Evolutionary conservation across 139 green algal genomes (phyloP), one percentile per base, ranked within the genome.

Genomic region (Yamagishiella unicocca): DNA sequence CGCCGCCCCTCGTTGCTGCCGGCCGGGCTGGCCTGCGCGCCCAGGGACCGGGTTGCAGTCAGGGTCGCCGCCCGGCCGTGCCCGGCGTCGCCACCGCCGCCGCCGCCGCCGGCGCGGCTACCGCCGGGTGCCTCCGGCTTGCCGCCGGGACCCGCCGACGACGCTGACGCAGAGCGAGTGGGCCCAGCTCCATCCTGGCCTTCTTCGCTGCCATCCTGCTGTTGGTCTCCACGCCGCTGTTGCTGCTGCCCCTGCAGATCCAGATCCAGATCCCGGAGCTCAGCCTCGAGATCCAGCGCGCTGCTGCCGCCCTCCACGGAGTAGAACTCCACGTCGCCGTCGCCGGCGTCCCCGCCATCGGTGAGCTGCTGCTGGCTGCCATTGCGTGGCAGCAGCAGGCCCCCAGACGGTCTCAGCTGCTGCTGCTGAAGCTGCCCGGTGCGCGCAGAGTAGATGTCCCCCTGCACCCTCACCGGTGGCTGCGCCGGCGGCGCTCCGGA

Each of bases 281-380:
- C 12, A 19, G 27, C 21, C 35, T 83, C 53, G 6, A 46, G 25
- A 58, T 87, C 66, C 53, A 83, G 19, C 4, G 25, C 35, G 38
- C 71, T 73, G 35, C 71, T 87, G 31, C 87, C 71, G 29, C 89
- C 89, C 5, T 79, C 89, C 2, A 92, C 75, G 1, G 89, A 92
- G 45, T 64, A 92, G 54, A 92, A 92, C 70, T 92, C 89, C 0
- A 80, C 89, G 37, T 92, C 89, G 2, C 1, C 67, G 17, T 79
- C 81, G 25, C 24, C 79, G 37, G 17, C 77, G 17, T 37, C 79
- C 21, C 33, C 58, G 77, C 61, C 78, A 31, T 55, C 42, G 3
- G 14, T 46, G 8, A 77, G 77, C 55, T 84, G 77, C 58, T 84
- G 77, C 55, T 40, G 27, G 38, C 77, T 84, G 37, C 24, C 53